These are phyloP conservation scores for Heterobasidion parviporum DNA, from an alignment of 1,284 basidiomycete genomes.

Conservation along the genomic window DNA sequence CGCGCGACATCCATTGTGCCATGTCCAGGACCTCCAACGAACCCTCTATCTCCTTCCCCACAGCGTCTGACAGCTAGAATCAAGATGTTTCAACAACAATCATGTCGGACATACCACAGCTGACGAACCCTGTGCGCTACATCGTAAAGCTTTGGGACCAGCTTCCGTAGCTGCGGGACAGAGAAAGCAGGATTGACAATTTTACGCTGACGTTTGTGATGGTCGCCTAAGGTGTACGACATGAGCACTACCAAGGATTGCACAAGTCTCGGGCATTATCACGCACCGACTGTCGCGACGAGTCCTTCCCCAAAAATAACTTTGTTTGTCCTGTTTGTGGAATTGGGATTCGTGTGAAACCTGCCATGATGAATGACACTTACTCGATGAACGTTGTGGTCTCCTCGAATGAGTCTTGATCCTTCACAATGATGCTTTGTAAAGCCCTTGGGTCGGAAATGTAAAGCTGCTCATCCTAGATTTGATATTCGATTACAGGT, in stretches of 20 bases:
- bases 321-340: background rate
- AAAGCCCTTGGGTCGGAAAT: constrained; percentile 18
- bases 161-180: constrained; percentile 17
- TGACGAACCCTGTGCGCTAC: background rate
- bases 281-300: constrained; percentile 14
- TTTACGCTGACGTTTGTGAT: constrained; percentile 17
- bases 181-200: constrained; percentile 11
- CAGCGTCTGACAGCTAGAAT: background rate
- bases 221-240: background rate
- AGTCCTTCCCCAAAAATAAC: constrained; percentile 14
- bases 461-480: constrained; percentile 16
- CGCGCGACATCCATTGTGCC: constrained; percentile 1
- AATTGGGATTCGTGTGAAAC: background rate
- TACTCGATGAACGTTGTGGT: constrained; percentile 32
- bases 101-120: constrained; percentile 27
- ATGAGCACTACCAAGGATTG: no score
- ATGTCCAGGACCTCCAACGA: background rate
- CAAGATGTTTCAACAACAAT: background rate
- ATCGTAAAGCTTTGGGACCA: constrained; percentile 21
- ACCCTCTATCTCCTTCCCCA: background rate
- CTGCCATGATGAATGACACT: constrained; percentile 7
- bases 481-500: background rate
- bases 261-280: background rate
- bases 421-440: constrained; percentile 19
- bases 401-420: constrained; percentile 17